phyloP scores from a whole-genome alignment of 768 basidiomycete species.

The Termitomyces sp. region DNA sequence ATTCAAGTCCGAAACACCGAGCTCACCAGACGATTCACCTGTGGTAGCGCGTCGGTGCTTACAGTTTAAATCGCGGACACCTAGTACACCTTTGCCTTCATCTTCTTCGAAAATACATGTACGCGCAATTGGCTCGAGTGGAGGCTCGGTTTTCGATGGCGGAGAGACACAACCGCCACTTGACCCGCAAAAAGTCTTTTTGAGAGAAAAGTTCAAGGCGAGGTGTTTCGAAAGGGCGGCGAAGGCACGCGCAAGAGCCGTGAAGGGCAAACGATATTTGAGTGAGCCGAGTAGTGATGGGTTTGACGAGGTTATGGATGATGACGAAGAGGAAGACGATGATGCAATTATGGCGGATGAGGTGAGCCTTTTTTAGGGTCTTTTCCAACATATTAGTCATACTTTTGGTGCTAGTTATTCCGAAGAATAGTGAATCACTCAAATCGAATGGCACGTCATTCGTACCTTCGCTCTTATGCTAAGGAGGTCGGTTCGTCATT shows the following conservation, averaged over 20 bases:
- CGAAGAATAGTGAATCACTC: slow-evolving; percentile 59
- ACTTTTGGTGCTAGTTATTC: slow-evolving; percentile 48
- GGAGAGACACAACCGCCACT: slow-evolving; percentile 9
- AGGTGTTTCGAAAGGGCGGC: slow-evolving; percentile 61
- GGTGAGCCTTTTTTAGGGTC: slow-evolving; percentile 28
- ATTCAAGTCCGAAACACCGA: slow-evolving; percentile 24
- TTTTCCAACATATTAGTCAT: slow-evolving; percentile 1
- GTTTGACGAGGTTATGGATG: slow-evolving; percentile 35
- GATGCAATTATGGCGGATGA: slow-evolving; percentile 68
- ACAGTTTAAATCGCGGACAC: slow-evolving; percentile 45
- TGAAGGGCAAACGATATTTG: slow-evolving; percentile 34
- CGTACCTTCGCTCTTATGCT: slow-evolving; percentile 62
- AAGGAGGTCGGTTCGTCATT: slow-evolving; percentile 73
- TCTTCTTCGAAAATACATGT: slow-evolving; percentile 15
- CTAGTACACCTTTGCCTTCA: slow-evolving; percentile 27
- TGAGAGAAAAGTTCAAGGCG: slow-evolving; percentile 59
- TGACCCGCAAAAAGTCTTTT: slow-evolving; percentile 49
- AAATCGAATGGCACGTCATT: slow-evolving; percentile 44
- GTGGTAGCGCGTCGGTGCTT: slow-evolving; percentile 45
- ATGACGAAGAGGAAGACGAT: slow-evolving; percentile 54
- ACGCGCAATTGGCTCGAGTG: slow-evolving; percentile 15
- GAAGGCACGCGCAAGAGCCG: slow-evolving; percentile 48
- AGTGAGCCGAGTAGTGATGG: slow-evolving; percentile 49
- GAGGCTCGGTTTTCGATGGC: slow-evolving; percentile 21
- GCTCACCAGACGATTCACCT: slow-evolving; percentile 39